Evolutionary conservation across 306 rosid genomes (phyloP).

Genomic region (Boehmeria nivea): DNA sequence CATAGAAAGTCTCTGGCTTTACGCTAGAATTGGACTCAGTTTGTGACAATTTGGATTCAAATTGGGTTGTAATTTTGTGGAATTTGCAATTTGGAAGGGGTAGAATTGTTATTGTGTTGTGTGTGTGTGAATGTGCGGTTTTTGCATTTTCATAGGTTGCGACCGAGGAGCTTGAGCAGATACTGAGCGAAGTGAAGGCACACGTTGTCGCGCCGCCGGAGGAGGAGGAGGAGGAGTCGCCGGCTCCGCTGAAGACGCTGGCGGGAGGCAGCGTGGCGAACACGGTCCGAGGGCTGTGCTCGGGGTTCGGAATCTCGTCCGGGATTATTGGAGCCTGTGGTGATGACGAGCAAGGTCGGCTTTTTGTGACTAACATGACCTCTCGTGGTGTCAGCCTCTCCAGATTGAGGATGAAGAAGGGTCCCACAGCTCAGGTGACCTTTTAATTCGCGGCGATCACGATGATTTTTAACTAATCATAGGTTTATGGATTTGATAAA

Average conservation of each 20-base stretch:
- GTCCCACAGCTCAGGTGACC: constrained; percentile 82
- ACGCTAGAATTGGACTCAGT: not conserved
- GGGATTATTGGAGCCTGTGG: constrained; percentile 88
- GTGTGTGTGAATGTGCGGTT: not conserved
- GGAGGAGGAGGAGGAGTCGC: constrained; percentile 20
- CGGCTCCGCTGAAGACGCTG: constrained; percentile 44
- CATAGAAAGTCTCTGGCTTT: not conserved
- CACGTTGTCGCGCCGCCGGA: constrained; percentile 30
- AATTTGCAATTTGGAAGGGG: not conserved
- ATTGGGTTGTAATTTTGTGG: not conserved
- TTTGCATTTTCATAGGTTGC: constrained; percentile 42
- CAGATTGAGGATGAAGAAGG: constrained; percentile 62
- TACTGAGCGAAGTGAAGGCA: constrained; percentile 45
- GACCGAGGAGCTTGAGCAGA: constrained; percentile 57
- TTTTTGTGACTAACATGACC: constrained; percentile 74
- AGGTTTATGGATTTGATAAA: not conserved
- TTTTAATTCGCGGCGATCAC: constrained; percentile 1
- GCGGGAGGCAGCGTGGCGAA: constrained; percentile 96
- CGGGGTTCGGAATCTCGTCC: constrained; percentile 62
- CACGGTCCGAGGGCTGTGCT: constrained; percentile 72
- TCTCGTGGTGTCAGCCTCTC: constrained; percentile 63
- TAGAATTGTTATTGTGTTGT: not conserved
- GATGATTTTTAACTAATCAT: not conserved
- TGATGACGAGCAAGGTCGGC: constrained; percentile 73
- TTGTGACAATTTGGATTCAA: not conserved